phyloP scores from a whole-genome alignment of 2,329 filamentous ascomycete genomes.

The Ramularia collo-cygni region DNA sequence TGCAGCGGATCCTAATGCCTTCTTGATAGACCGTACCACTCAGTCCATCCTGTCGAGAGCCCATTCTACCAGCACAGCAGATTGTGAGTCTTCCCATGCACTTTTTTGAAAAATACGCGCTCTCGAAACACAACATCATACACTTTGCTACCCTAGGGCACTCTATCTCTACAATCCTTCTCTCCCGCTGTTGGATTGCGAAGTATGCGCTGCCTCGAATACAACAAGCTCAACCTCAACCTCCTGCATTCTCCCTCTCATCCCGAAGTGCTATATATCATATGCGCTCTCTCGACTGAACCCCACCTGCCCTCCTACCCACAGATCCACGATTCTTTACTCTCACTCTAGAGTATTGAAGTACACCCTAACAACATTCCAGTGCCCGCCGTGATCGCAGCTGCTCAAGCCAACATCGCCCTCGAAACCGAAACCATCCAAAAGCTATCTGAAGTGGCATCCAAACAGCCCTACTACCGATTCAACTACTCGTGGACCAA shows the following conservation, averaged over 20 bases:
- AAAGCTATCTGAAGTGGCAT: constrained; percentile 65
- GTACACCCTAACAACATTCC: constrained; percentile 9
- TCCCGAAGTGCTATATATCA: no score
- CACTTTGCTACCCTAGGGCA: no score
- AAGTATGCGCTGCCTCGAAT: no score
- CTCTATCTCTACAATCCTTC: no score
- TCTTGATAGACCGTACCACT: constrained; percentile 56
- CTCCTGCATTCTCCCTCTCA: no score
- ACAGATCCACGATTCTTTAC: no score
- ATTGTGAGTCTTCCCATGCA: constrained; percentile 42
- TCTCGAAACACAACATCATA: constrained; percentile 1
- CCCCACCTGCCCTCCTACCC: no score
- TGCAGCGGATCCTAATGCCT: background rate
- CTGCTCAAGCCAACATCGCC: constrained; percentile 63
- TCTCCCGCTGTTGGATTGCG: no score
- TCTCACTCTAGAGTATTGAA: no score
- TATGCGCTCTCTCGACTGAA: no score
- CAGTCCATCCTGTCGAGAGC: constrained; percentile 81
- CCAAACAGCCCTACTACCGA: constrained; percentile 94
- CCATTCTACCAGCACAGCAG: constrained; percentile 70
- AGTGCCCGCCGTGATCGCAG: constrained; percentile 64
- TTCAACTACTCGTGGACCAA: constrained; percentile 86
- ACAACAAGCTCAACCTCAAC: no score
- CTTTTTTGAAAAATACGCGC: background rate
- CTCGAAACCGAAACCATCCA: constrained; percentile 65